These are phyloP conservation scores for Fennellomyces sp. DNA, from an alignment of 371 early-diverging fungal species.

Conservation along the genomic window DNA sequence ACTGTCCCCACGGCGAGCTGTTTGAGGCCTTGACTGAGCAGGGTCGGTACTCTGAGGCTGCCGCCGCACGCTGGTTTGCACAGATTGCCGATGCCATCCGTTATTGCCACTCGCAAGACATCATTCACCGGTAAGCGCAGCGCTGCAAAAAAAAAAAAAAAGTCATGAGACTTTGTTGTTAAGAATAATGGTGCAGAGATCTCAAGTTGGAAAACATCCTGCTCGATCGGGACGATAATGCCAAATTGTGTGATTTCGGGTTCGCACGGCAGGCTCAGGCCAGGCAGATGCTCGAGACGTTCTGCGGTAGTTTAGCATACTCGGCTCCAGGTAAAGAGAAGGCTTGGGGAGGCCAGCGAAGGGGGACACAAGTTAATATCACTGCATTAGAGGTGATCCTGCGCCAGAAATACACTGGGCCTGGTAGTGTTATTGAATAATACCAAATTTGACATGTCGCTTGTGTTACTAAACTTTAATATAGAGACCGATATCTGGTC, in stretches of 20 bases:
- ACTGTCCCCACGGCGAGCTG: conserved; percentile 77
- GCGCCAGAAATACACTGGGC: conserved; percentile 79
- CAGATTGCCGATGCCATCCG: conserved; percentile 77
- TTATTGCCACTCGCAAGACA: conserved; percentile 76
- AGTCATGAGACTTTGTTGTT: too few species aligned
- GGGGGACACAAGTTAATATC: too few species aligned
- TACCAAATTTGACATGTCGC: neutral
- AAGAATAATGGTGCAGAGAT: conserved; percentile 53
- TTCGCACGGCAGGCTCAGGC: conserved; percentile 76
- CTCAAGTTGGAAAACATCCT: conserved; percentile 88
- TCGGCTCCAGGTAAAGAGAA: conserved; percentile 62
- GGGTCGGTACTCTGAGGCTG: conserved; percentile 58
- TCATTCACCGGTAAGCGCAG: conserved; percentile 82
- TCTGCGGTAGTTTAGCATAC: conserved; percentile 86
- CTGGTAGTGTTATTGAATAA: conserved; percentile 44
- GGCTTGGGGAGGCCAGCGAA: neutral
- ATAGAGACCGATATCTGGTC: conserved; percentile 89
- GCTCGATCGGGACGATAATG: conserved; percentile 69
- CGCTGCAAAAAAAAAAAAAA: too few species aligned
- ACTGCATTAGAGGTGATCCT: conserved; percentile 62
- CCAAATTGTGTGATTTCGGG: conserved; percentile 91
- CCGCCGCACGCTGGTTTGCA: conserved; percentile 66
- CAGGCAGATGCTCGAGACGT: conserved; percentile 76
- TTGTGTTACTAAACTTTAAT: neutral
- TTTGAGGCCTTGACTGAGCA: conserved; percentile 70